Percentiles rank a stretch among this genome's conserved stretches.
Evolutionary conservation across 805 yeast species (phyloP).

Genomic region (Hanseniaspora taiwanica): DNA sequence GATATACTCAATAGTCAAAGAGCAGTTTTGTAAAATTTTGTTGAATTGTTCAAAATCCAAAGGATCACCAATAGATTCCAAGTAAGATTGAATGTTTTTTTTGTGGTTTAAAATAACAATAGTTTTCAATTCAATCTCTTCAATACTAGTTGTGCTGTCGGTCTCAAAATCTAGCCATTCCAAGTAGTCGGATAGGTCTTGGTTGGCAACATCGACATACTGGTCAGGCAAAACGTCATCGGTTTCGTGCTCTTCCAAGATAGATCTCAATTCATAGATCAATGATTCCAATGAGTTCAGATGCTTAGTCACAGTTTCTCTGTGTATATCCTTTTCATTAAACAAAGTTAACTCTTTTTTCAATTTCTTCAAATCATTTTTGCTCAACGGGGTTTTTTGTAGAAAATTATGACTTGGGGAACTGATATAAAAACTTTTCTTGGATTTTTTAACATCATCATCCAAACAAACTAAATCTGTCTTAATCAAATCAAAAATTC

Average conservation of each 20-base stretch:
- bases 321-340: conserved; percentile 41
- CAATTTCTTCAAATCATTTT: conserved; percentile 19
- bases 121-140: conserved; percentile 26
- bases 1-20: conserved; percentile 27
- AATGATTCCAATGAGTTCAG: conserved; percentile 60
- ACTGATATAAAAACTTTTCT: background rate
- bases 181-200: conserved; percentile 33
- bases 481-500: conserved; percentile 34
- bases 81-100: conserved; percentile 24
- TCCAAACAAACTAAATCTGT: conserved; percentile 33
- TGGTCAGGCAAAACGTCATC: conserved; percentile 28
- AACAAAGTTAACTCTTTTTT: conserved; percentile 36
- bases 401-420: no score
- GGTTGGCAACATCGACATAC: conserved; percentile 25
- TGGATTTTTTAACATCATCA: background rate
- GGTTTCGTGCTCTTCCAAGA: conserved; percentile 41
- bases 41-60: conserved; percentile 34
- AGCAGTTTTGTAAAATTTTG: conserved; percentile 31
- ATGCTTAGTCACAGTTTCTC: conserved; percentile 40
- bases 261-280: conserved; percentile 56
- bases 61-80: conserved; percentile 33
- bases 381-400: conserved; percentile 8
- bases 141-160: conserved; percentile 30
- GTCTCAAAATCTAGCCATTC: conserved; percentile 76
- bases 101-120: conserved; percentile 15